Base-by-base conservation (phyloP, 2,329 filamentous ascomycete species). In the Colletotrichum tamarilloi region DNA sequence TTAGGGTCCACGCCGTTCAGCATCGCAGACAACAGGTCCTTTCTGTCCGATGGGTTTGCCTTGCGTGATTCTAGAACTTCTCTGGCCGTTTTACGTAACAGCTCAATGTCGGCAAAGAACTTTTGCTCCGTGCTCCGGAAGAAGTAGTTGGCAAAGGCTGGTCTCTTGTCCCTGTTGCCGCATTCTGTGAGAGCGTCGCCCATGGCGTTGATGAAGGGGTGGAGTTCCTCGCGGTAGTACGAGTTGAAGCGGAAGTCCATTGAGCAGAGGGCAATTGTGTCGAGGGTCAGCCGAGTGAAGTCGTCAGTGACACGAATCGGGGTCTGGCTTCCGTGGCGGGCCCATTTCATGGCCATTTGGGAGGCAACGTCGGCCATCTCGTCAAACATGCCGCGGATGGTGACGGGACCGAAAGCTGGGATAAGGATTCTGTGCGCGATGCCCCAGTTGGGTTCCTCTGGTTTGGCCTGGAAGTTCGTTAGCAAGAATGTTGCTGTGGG, bases 11-110 rank as follows among this genome's bases (percentile, higher is more conserved):
- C 86, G 1, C 90, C 90, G 11, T 89, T 84, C 42, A 94, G 81
- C 89, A 94, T 92, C 12, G 91, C 89, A 74, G 88, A 89, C n/a
- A 94, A 80, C 16, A 94, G 82, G 79, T 94, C 93, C 68, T 92
- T 92, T 7, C 74, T 42, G n/a, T 69, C 58, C 3, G 72, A 63
- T 0, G 89, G 88, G 68, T 91, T 84, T 22, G 85, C 80, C 75
- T 88, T 89, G 28, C 92, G 85, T 5, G 88, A 81, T 26, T 89
- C 84, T 0, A 95, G 84, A 11, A 95, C 85, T n/a, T 91, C 88
- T 57, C 84, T 80, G 3, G 89, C 86, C 4, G 89, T 85, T 5
- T 86, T 83, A 7, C 86, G 85, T 78, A 92, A 79, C 8, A 87
- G 80, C 14, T 85, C 81, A 68, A 90, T 89, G 76, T 91, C 86